Evolutionary conservation across 2,329 filamentous ascomycete species (phyloP).

Genomic region (Capronia epimyces): DNA sequence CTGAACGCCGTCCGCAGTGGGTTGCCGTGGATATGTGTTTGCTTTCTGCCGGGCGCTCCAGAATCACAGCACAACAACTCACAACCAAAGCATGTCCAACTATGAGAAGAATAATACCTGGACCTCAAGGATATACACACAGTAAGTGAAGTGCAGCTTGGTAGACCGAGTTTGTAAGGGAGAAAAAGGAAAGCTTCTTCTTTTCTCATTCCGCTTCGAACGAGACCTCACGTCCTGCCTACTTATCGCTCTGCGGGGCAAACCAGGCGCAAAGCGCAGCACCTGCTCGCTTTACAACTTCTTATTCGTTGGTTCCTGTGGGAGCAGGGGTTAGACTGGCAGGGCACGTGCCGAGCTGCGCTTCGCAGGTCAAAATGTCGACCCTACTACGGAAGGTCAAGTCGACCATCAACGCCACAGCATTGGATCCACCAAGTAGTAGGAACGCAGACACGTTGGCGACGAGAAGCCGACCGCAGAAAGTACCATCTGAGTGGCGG

Average conservation of each 20-base stretch:
- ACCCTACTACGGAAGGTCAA: constrained; percentile 26
- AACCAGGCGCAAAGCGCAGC: background rate
- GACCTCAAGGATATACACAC: constrained; percentile 8
- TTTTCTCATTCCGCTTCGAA: background rate
- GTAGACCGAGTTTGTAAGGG: constrained; percentile 5
- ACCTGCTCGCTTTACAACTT: constrained; percentile 7
- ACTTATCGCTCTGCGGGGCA: background rate
- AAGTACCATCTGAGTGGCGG: constrained; percentile 7
- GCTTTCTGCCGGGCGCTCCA: background rate
- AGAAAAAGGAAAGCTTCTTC: constrained; percentile 1
- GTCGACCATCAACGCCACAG: constrained; percentile 16
- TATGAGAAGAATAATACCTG: constrained; percentile 1
- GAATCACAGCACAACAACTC: background rate
- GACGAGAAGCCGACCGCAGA: constrained; percentile 8
- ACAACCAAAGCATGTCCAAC: background rate
- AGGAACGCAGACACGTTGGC: constrained; percentile 2
- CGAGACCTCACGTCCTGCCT: background rate
- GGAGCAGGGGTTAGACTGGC: background rate
- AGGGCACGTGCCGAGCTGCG: constrained; percentile 7
- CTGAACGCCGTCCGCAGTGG: background rate
- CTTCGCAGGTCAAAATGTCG: constrained; percentile 10
- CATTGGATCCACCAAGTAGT: constrained; percentile 1
- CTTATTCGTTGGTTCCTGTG: constrained; percentile 1
- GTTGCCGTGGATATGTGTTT: constrained; percentile 1
- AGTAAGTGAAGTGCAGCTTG: constrained; percentile 1